Base-by-base conservation (phyloP, 371 early-diverging fungal species). In the Lichtheimia ramosa region DNA sequence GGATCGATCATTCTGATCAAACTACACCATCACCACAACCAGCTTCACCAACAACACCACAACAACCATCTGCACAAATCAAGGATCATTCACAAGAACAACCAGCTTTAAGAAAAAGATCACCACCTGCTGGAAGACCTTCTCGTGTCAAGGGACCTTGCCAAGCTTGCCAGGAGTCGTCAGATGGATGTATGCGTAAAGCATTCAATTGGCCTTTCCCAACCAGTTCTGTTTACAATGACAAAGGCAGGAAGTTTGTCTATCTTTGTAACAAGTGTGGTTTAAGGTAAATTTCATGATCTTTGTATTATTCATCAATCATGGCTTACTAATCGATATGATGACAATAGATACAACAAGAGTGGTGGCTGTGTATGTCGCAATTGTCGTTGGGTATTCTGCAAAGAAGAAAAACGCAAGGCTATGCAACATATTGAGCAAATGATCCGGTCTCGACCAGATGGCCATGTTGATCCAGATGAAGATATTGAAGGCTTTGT, bases 231-330 rank as follows among this genome's bases (percentile, higher is more conserved):
- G 56, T 59, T 14, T 72, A 68, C 46, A 63, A 69, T 51, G 74
- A 74, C 63, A 75, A 79, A 48, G 80, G 76, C 27, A 68, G 64
- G 55, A 69, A 69, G 3, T 79, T 66, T 74, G 80, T 79, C 21
- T 74, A 76, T 59, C 73, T 79, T 25, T 79, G 80, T 49, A 79
- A 79, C 60, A 79, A 79, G 58, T 79, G 80, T 48, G 76, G 80
- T 20, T 62, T 79, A 48, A 59, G 78, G 78, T 73, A 66, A 51
- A 10, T 34, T n/a, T n/a, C 34, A 34, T 34, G 10, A 34, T 34
- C 34, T 5, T 28, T 28, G 7, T 28, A 3, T 34, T 34, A 8
- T 5, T 34, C 5, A 34, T 34, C 34, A 5, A 27, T 8, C 5
- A 34, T 10, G 10, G 34, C 34, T 34, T 34, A 34, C 34, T 34